These are phyloP conservation scores for Didymella pinodella DNA, from an alignment of 2,329 filamentous ascomycete species.

Conservation along the genomic window DNA sequence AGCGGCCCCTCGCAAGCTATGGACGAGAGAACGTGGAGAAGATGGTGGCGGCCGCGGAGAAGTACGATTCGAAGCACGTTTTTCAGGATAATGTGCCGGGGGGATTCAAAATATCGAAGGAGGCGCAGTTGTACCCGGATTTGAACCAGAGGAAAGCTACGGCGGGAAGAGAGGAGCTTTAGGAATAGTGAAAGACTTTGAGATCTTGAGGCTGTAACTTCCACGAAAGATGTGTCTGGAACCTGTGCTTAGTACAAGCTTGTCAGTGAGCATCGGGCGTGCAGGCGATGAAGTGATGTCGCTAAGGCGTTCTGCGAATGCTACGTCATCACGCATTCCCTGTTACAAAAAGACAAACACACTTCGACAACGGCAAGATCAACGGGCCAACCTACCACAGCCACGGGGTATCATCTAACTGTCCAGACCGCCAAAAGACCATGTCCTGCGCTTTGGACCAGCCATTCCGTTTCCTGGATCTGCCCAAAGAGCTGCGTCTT, in stretches of 20 bases:
- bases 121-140: neutral
- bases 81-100: slow-evolving; percentile 39
- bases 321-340: neutral
- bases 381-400: neutral
- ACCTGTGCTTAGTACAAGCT: too few species aligned
- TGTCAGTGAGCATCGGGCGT: too few species aligned
- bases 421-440: neutral
- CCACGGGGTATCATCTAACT: neutral
- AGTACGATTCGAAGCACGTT: slow-evolving; percentile 34
- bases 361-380: too few species aligned
- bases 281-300: too few species aligned
- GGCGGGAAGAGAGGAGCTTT: neutral
- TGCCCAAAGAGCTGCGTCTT: neutral
- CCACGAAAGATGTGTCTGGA: too few species aligned
- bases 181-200: neutral
- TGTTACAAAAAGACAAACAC: too few species aligned
- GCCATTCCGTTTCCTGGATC: neutral
- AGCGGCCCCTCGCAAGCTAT: slow-evolving; percentile 36
- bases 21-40: slow-evolving; percentile 29
- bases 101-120: slow-evolving; percentile 41
- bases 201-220: too few species aligned
- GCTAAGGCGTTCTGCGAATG: neutral
- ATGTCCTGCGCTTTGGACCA: neutral
- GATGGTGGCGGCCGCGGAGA: slow-evolving; percentile 30
- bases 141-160: neutral